Conservation (phyloP, 2,329 filamentous ascomycete genomes). For the Aspergillus pseudoglaucus region DNA sequence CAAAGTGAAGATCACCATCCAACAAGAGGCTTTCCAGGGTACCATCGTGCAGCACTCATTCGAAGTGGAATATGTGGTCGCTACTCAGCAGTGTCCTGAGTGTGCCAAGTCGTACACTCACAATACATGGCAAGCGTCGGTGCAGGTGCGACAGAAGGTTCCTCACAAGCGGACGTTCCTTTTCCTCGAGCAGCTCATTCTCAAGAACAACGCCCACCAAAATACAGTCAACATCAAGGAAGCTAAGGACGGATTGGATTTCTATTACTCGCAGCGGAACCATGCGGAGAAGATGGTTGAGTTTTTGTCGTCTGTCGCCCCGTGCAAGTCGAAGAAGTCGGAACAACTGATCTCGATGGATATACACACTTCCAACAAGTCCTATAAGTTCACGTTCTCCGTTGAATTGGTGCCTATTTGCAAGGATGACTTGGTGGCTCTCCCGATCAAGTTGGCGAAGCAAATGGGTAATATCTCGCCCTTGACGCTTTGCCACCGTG, state of each 20-base stretch:
- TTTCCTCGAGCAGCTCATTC: constrained; percentile 85
- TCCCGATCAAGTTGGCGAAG: constrained; percentile 84
- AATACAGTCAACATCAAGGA: constrained; percentile 99
- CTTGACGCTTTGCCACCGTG: constrained; percentile 74
- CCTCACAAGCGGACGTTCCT: constrained; percentile 84
- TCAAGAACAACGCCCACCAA: constrained; percentile 85
- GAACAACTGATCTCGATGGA: constrained; percentile 92
- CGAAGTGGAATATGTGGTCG: constrained; percentile 86
- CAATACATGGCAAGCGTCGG: constrained; percentile 88
- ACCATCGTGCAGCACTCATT: constrained; percentile 85
- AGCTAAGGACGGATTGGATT: constrained; percentile 90
- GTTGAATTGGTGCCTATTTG: constrained; percentile 88
- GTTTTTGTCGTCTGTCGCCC: constrained; percentile 75
- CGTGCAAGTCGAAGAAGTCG: constrained; percentile 73
- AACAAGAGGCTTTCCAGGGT: constrained; percentile 61
- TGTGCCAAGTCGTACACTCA: constrained; percentile 94
- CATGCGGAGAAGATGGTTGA: constrained; percentile 90
- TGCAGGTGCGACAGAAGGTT: constrained; percentile 96
- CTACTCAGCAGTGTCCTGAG: constrained; percentile 89
- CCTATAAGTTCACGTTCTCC: constrained; percentile 91
- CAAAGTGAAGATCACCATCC: constrained; percentile 92
- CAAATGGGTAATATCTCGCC: constrained; percentile 82
- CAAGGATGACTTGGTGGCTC: constrained; percentile 92
- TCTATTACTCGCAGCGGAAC: constrained; percentile 85
- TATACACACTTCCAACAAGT: constrained; percentile 80